Evolutionary conservation across 495 filamentous ascomycete genomes (phyloP).

Genomic region (Hyphodiscus hymeniophilus): DNA sequence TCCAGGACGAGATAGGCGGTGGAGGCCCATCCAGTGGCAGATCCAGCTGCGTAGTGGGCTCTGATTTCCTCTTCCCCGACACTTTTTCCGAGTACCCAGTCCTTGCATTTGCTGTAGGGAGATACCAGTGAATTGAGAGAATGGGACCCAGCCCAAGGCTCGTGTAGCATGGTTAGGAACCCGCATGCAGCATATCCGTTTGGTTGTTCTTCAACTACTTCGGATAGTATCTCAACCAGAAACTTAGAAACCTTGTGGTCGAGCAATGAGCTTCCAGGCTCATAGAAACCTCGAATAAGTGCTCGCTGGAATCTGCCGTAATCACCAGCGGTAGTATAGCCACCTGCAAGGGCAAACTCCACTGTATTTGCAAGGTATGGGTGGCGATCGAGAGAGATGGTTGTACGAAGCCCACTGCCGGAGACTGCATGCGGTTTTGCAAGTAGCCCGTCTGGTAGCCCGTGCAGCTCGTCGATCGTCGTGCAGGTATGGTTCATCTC

Average conservation of each 20-base stretch:
- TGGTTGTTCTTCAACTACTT: background rate
- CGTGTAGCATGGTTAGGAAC: slow-evolving; percentile 4
- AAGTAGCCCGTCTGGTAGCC: background rate
- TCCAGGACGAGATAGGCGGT: slow-evolving; percentile 11
- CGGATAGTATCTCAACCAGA: background rate
- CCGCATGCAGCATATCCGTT: slow-evolving; percentile 6
- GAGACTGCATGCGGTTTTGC: slow-evolving; percentile 9
- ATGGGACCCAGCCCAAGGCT: slow-evolving; percentile 1
- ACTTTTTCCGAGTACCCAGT: background rate
- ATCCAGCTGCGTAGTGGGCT: slow-evolving; percentile 13
- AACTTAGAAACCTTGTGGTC: slow-evolving; percentile 1
- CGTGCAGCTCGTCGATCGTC: background rate
- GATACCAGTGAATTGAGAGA: slow-evolving; percentile 14
- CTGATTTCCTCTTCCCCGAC: background rate
- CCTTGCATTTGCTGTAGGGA: background rate
- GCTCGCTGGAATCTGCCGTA: slow-evolving; percentile 3
- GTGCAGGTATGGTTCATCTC: slow-evolving; percentile 11
- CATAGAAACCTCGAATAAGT: background rate
- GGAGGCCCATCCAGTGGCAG: slow-evolving; percentile 7
- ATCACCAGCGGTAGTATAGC: slow-evolving; percentile 10
- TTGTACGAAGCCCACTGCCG: slow-evolving; percentile 5
- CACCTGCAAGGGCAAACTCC: slow-evolving; percentile 3
- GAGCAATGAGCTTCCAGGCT: background rate
- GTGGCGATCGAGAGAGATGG: background rate
- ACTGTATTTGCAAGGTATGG: slow-evolving; percentile 4